Conservation (phyloP, 768 basidiomycete species). For the Kwoniella dendrophila region DNA sequence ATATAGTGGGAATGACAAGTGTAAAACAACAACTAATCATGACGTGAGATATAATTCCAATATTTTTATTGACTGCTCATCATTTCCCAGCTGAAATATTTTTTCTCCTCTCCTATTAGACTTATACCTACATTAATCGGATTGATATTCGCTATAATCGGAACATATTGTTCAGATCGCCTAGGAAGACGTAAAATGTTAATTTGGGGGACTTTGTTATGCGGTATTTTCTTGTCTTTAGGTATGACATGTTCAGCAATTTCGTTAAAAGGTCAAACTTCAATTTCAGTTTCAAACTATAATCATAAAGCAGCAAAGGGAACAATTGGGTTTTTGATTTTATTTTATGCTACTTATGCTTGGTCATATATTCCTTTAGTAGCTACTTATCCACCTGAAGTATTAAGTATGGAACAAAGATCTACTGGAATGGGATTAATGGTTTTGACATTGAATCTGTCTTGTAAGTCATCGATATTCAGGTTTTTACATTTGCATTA, state of each 20-base stretch:
- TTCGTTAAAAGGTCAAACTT: constrained; percentile 10
- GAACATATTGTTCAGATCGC: constrained; percentile 29
- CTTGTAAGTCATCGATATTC: constrained; percentile 22
- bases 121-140: constrained; percentile 30
- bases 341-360: constrained; percentile 32
- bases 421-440: constrained; percentile 39
- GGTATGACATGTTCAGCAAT: constrained; percentile 33
- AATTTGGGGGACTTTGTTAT: constrained; percentile 27
- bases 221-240: constrained; percentile 23
- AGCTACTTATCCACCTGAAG: constrained; percentile 35
- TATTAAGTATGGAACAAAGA: constrained; percentile 34
- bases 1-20: constrained; percentile 34
- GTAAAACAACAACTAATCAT: constrained; percentile 33
- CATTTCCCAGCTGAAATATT: background rate
- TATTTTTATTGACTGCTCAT: background rate
- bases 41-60: constrained; percentile 25
- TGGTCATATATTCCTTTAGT: constrained; percentile 37
- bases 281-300: constrained; percentile 4
- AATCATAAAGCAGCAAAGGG: constrained; percentile 27
- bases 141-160: constrained; percentile 27
- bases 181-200: constrained; percentile 36
- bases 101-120: constrained; percentile 2
- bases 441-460: constrained; percentile 28
- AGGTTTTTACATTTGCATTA: background rate
- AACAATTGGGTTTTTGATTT: constrained; percentile 35